These are phyloP conservation scores for Lophium mytilinum DNA, from an alignment of 495 filamentous ascomycete species.

Conservation along the genomic window DNA sequence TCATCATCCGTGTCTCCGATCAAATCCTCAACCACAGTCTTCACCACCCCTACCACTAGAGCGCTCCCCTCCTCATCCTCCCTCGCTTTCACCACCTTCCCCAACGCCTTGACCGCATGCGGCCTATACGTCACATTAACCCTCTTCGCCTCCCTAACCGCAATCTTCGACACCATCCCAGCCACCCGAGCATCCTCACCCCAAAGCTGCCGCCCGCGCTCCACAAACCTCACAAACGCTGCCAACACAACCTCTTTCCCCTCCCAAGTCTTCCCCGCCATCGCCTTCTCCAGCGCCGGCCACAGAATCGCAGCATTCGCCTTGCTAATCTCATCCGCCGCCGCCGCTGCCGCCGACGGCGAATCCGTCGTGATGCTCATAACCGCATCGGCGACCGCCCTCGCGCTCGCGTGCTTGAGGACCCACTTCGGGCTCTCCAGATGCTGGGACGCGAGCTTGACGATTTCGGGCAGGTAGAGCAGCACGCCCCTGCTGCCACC, in stretches of 20 bases:
- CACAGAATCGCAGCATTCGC: conserved; percentile 59
- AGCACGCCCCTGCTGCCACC: conserved; percentile 73
- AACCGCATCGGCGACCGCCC: conserved; percentile 68
- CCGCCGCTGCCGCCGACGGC: neutral
- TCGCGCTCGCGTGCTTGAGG: conserved; percentile 78
- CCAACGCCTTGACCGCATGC: conserved; percentile 63
- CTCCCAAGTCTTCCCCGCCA: conserved; percentile 83
- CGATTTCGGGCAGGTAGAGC: conserved; percentile 77
- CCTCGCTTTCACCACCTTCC: conserved; percentile 56
- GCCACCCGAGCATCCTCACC: conserved; percentile 39
- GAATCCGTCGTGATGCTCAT: conserved; percentile 16
- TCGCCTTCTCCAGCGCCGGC: conserved; percentile 70
- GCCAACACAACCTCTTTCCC: conserved; percentile 86
- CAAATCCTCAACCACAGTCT: conserved; percentile 34
- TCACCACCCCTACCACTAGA: conserved; percentile 56
- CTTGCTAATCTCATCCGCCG: conserved; percentile 40
- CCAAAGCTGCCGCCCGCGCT: conserved; percentile 54
- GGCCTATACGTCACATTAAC: conserved; percentile 75
- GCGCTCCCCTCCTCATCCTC: conserved; percentile 59
- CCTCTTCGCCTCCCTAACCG: conserved; percentile 68
- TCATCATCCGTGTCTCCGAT: conserved; percentile 41
- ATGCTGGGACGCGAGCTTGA: conserved; percentile 53
- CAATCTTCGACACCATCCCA: conserved; percentile 46
- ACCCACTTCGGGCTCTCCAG: conserved; percentile 76
- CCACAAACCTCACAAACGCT: conserved; percentile 70